Percentiles rank a stretch among this genome's conserved stretches.
These are phyloP conservation scores for Rhizopus stolonifer DNA, from an alignment of 371 early-diverging fungal species.

Conservation along the genomic window DNA sequence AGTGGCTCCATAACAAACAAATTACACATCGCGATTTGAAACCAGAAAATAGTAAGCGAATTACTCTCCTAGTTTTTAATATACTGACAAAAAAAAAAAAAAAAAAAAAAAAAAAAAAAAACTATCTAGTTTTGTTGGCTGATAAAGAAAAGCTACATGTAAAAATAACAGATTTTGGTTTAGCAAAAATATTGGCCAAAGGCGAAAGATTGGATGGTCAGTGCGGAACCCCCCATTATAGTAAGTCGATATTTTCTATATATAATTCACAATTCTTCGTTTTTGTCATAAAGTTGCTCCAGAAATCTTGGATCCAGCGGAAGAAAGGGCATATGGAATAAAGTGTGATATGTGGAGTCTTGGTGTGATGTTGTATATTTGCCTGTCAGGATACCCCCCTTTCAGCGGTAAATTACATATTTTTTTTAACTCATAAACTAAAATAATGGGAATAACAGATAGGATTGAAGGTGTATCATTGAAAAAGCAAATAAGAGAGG, in stretches of 20 bases:
- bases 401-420: slow-evolving; percentile 76
- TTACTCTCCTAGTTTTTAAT: too few species aligned
- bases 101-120: too few species aligned
- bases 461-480: slow-evolving; percentile 21
- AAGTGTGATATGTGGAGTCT: slow-evolving; percentile 98
- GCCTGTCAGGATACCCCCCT: slow-evolving; percentile 95
- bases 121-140: slow-evolving; percentile 46
- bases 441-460: too few species aligned
- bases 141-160: slow-evolving; percentile 60
- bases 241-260: slow-evolving; percentile 25
- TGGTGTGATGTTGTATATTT: slow-evolving; percentile 97
- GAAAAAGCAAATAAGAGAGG: slow-evolving; percentile 73
- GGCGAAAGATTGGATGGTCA: slow-evolving; percentile 67
- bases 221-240: slow-evolving; percentile 98
- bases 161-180: slow-evolving; percentile 94
- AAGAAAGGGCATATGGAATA: slow-evolving; percentile 72
- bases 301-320: slow-evolving; percentile 79
- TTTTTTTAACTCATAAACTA: too few species aligned
- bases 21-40: slow-evolving; percentile 50
- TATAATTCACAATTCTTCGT: too few species aligned
- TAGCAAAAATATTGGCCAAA: slow-evolving; percentile 78
- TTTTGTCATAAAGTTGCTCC: slow-evolving; percentile 70
- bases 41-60: slow-evolving; percentile 43
- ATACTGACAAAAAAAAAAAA: too few species aligned
- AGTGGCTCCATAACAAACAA: slow-evolving; percentile 39